These are phyloP conservation scores for Podospora tetraspora DNA, from an alignment of 495 filamentous ascomycete species.

Conservation along the genomic window DNA sequence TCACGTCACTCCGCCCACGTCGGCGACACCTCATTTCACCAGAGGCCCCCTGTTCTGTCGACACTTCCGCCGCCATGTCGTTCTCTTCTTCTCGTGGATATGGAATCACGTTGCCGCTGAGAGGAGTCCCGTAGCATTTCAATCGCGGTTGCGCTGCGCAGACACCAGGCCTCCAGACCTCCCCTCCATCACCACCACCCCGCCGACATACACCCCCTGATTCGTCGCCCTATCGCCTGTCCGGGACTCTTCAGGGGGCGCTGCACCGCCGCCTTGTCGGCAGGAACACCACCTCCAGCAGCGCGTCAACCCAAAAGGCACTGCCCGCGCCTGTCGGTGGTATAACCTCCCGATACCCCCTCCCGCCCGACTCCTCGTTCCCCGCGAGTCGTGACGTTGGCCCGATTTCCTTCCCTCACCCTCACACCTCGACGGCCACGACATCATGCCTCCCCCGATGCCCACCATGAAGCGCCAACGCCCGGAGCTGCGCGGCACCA, in stretches of 20 bases:
- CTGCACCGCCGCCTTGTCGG: not conserved
- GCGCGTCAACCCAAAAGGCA: not conserved
- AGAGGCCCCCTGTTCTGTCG: not conserved
- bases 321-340: not conserved
- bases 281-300: not conserved
- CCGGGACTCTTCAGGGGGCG: not conserved
- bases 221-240: not conserved
- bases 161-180: no score
- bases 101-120: not conserved
- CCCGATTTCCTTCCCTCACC: not conserved
- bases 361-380: not conserved
- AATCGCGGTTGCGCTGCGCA: not conserved
- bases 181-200: not conserved
- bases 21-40: not conserved
- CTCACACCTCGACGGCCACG: not conserved
- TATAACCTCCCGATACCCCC: not conserved
- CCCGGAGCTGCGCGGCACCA: not conserved
- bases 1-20: not conserved
- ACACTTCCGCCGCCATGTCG: not conserved
- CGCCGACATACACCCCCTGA: not conserved
- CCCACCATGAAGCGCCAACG: conserved; percentile 13
- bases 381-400: not conserved
- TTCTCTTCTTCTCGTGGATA: not conserved
- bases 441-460: not conserved
- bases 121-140: not conserved